Conservation (phyloP, 2,329 filamentous ascomycete species). For the Cercospora berteroae region DNA sequence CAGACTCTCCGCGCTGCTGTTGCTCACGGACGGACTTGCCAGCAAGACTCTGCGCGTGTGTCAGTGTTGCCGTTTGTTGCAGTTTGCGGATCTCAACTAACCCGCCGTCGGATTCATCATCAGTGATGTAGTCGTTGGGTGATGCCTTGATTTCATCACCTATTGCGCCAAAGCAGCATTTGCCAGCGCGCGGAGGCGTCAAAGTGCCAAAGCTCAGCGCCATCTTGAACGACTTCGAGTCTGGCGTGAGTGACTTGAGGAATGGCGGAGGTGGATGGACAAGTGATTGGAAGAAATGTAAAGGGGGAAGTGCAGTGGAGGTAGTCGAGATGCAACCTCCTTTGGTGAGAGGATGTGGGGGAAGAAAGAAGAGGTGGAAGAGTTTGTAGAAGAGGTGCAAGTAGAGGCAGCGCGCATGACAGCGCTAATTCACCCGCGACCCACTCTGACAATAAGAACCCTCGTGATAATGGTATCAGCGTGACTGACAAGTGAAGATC, state of each 20-base stretch:
- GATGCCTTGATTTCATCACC: constrained; percentile 7
- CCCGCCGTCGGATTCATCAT: constrained; percentile 7
- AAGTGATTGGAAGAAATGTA: background rate
- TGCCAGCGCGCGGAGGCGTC: background rate
- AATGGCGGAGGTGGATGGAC: background rate
- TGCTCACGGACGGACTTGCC: background rate
- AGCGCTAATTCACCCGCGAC: background rate
- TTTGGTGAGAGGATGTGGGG: background rate
- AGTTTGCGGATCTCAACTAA: background rate
- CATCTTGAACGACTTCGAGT: background rate
- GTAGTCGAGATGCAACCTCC: background rate
- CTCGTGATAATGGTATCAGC: background rate
- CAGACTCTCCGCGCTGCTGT: background rate
- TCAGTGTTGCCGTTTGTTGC: background rate
- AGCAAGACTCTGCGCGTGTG: background rate
- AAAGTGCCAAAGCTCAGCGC: background rate
- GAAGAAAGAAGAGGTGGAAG: background rate
- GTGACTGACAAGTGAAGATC: background rate
- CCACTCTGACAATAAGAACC: background rate
- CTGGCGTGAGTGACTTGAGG: background rate
- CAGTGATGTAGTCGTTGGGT: background rate
- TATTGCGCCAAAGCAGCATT: constrained; percentile 6
- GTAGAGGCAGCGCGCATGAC: background rate
- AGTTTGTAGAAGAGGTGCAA: background rate
- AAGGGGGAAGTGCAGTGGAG: background rate